Base-by-base conservation (phyloP, 495 filamentous ascomycete species). In the Hyphodiscus hymeniophilus region DNA sequence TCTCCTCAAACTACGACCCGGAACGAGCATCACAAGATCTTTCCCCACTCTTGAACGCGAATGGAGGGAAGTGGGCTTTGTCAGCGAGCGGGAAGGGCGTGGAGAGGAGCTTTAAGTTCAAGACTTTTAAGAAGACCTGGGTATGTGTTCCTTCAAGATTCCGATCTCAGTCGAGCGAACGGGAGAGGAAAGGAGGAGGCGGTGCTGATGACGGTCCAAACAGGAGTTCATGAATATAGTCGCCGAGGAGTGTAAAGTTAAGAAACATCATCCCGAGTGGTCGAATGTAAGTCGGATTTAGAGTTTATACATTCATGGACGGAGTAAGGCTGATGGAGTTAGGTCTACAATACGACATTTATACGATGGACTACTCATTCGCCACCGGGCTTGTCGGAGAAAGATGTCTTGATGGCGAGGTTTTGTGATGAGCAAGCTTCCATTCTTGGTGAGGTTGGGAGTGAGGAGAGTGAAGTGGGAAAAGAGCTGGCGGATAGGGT, bases 281-380 rank as follows among this genome's bases (percentile, higher is more conserved):
- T 75, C 74, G 10, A 82, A 82, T 58, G 77, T 80, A 64, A 54
- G 66, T 54, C 24, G n/a, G n/a, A n/a, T n/a, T n/a, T n/a, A n/a
- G n/a, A n/a, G n/a, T n/a, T n/a, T n/a, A n/a, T n/a, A n/a, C n/a
- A n/a, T n/a, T n/a, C n/a, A n/a, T n/a, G n/a, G n/a, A n/a, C n/a
- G n/a, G n/a, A n/a, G n/a, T n/a, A n/a, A n/a, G n/a, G 24, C 22
- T 21, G 38, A 22, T 10, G 38, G 24, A 17, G 36, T 3, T 45
- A 82, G 78, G 69, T 75, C 6, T 84, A 76, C 62, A 81, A 81
- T 52, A 76, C 66, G 22, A 72, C 71, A 13, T 71, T 71, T 55
- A 78, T 84, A 45, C 70, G 77, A 33, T 89, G 83, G 85, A 89
- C 84, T 10, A 89, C 85, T 15, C 84, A 90, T 63, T 69, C 69